Evolutionary conservation across 1,139 yeast species (phyloP).

Genomic region (Debaryomyces sp.): DNA sequence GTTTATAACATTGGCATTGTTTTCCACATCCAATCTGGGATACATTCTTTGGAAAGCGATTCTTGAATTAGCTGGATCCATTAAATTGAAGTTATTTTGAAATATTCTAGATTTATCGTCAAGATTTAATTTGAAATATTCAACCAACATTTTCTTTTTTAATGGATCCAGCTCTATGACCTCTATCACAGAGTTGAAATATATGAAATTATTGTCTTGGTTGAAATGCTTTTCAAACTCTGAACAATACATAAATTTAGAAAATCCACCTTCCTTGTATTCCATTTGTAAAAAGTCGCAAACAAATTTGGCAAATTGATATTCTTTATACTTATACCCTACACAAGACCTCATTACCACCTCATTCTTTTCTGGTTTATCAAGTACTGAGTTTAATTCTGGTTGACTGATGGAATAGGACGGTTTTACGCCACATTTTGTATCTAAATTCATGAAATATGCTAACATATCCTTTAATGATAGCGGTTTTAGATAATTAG

Average conservation of each 20-base stretch:
- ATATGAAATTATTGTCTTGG: conserved; percentile 18
- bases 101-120: conserved; percentile 1
- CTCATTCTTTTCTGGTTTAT: conserved; percentile 1
- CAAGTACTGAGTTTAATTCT: conserved; percentile 7
- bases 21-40: conserved; percentile 3
- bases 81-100: conserved; percentile 11
- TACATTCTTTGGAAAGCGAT: conserved; percentile 13
- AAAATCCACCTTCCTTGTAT: conserved; percentile 3
- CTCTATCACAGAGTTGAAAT: conserved; percentile 18
- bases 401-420: conserved; percentile 14
- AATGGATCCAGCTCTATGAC: conserved; percentile 2
- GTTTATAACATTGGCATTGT: neutral
- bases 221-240: conserved; percentile 16
- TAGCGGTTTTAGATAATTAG: conserved; percentile 17
- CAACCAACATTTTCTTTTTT: conserved; percentile 3
- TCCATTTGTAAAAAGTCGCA: conserved; percentile 13
- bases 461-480: conserved; percentile 14
- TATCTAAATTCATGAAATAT: conserved; percentile 14
- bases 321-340: conserved; percentile 10
- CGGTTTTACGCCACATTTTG: conserved; percentile 13
- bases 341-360: neutral
- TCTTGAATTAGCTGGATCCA: conserved; percentile 11
- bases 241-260: conserved; percentile 12
- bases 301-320: conserved; percentile 15
- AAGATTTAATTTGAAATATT: conserved; percentile 6